These are phyloP conservation scores for Pulveroboletus ravenelii DNA, from an alignment of 768 basidiomycete genomes.

Conservation along the genomic window DNA sequence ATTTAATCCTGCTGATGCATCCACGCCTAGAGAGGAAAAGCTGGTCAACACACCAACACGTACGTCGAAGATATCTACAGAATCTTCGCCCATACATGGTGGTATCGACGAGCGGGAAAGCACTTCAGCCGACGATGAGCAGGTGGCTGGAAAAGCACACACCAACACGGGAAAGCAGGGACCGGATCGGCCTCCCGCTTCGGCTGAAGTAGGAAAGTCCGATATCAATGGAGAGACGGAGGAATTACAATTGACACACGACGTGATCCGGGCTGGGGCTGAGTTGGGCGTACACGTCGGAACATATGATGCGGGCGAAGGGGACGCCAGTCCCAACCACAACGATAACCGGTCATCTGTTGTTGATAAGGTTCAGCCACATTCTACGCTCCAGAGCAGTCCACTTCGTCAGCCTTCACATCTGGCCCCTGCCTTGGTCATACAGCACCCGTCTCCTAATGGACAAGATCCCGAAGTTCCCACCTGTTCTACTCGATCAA, in stretches of 20 bases:
- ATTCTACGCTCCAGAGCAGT: not conserved
- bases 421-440: not conserved
- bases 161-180: not conserved
- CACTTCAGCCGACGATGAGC: not conserved
- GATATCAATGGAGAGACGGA: conserved; percentile 11
- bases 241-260: conserved; percentile 2
- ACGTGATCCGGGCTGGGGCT: not conserved
- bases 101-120: not conserved
- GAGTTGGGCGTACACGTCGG: not conserved
- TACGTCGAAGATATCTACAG: conserved; percentile 4
- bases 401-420: not conserved
- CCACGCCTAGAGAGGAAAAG: conserved; percentile 14
- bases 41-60: not conserved
- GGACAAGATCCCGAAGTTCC: not conserved
- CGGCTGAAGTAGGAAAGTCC: conserved; percentile 7
- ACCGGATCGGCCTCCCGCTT: not conserved
- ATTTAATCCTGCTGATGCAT: conserved; percentile 17
- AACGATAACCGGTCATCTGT: conserved; percentile 2
- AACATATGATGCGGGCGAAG: not conserved
- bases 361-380: conserved; percentile 4
- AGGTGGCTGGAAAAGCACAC: not conserved
- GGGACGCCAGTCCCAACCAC: not conserved
- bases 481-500: not conserved
- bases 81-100: not conserved
- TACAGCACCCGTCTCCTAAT: not conserved